These are phyloP conservation scores for Alternaria solani DNA, from an alignment of 2,329 filamentous ascomycete genomes.

Conservation along the genomic window DNA sequence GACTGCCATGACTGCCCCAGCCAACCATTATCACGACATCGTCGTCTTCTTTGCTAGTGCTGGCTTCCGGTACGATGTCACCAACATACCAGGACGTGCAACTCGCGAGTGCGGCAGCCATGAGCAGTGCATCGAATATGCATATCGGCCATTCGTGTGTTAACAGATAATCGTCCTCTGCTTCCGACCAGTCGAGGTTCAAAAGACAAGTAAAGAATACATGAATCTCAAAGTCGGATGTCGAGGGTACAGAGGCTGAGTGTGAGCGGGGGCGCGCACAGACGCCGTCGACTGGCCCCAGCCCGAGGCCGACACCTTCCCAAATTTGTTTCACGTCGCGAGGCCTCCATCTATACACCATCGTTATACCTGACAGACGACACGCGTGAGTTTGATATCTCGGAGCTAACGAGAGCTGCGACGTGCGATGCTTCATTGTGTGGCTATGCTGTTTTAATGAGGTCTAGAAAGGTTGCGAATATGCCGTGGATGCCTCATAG, in stretches of 20 bases:
- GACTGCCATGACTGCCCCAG: too few relatives aligned
- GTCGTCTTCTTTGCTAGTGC: neutral
- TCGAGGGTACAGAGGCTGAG: neutral
- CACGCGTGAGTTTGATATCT: neutral
- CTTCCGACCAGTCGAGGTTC: neutral
- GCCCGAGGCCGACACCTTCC: neutral
- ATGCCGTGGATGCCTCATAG: neutral
- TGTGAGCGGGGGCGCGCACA: neutral
- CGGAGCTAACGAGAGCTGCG: neutral
- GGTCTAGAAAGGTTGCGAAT: neutral
- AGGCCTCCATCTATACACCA: neutral
- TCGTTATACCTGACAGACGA: neutral
- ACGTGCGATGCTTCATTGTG: neutral
- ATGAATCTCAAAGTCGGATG: neutral
- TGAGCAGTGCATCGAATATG: neutral
- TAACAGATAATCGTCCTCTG: neutral
- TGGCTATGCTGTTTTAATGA: neutral
- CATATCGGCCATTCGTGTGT: neutral
- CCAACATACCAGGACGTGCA: neutral
- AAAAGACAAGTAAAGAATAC: neutral
- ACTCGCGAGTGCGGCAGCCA: neutral
- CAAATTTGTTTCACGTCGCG: neutral
- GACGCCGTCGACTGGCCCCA: neutral
- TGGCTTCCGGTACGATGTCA: neutral
- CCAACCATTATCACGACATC: too few relatives aligned